Conservation (phyloP, 805 yeast species). For the Komagataella mondaviorum region DNA sequence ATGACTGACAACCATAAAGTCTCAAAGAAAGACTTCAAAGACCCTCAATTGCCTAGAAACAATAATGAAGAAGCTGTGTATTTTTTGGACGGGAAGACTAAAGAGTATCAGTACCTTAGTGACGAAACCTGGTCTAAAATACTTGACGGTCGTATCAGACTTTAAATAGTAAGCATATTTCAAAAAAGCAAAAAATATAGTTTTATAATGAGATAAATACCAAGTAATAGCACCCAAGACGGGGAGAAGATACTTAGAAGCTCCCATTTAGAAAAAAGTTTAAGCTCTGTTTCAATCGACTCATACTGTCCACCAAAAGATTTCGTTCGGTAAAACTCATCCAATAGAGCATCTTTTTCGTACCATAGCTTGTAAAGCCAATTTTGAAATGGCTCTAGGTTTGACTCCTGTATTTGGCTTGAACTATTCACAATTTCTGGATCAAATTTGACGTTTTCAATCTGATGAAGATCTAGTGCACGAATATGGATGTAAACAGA, state of each 20-base stretch:
- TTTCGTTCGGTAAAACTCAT: conserved; percentile 43
- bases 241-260: conserved; percentile 13
- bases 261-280: conserved; percentile 11
- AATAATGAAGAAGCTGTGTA: conserved; percentile 47
- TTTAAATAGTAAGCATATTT: conserved; percentile 3
- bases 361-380: conserved; percentile 73
- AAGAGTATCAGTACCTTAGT: conserved; percentile 44
- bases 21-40: conserved; percentile 52
- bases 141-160: conserved; percentile 10
- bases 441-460: conserved; percentile 42
- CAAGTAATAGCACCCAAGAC: background rate
- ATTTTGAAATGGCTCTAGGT: conserved; percentile 37
- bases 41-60: conserved; percentile 55
- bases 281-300: conserved; percentile 7
- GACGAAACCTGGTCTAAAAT: conserved; percentile 37
- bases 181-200: background rate
- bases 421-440: conserved; percentile 11
- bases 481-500: conserved; percentile 52
- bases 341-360: conserved; percentile 64
- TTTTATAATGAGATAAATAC: background rate
- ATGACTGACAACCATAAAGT: conserved; percentile 77
- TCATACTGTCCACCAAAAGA: conserved; percentile 18
- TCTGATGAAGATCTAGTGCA: conserved; percentile 40
- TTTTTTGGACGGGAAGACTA: conserved; percentile 40
- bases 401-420: conserved; percentile 20